Conservation (phyloP, 2,329 filamentous ascomycete genomes). For the Ascochyta fabae region DNA sequence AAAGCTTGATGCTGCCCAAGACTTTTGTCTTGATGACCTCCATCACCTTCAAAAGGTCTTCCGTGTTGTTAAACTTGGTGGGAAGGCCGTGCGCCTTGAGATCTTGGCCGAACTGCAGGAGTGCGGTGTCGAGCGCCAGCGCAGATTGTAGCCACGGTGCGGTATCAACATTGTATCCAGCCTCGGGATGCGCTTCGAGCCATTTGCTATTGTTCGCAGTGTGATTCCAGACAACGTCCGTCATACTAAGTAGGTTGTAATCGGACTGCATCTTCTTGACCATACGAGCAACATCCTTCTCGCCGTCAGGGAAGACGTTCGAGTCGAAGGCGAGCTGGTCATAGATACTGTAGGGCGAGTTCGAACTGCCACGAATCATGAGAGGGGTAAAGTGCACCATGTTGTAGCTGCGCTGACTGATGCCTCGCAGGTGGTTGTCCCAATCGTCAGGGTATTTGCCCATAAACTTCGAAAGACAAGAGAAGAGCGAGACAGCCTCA, state of each 20-base stretch:
- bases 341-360: constrained; percentile 96
- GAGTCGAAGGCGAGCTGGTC: constrained; percentile 90
- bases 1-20: constrained; percentile 77
- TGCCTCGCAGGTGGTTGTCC: constrained; percentile 86
- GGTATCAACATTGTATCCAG: constrained; percentile 91
- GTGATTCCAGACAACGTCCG: constrained; percentile 97
- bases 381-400: constrained; percentile 98
- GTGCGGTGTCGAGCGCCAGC: constrained; percentile 76
- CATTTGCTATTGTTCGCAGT: constrained; percentile 95
- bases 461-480: constrained; percentile 97
- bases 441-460: constrained; percentile 88
- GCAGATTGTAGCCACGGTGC: constrained; percentile 74
- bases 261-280: constrained; percentile 82
- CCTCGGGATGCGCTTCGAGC: constrained; percentile 92
- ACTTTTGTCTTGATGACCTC: constrained; percentile 81
- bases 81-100: constrained; percentile 75
- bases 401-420: constrained; percentile 92
- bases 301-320: constrained; percentile 80
- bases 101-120: constrained; percentile 69
- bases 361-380: constrained; percentile 85
- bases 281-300: constrained; percentile 79
- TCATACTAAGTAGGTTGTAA: constrained; percentile 84
- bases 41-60: constrained; percentile 83
- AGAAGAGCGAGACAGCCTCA: constrained; percentile 88
- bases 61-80: constrained; percentile 70